Conservation (phyloP, 371 early-diverging fungal genomes). For the Mucor mucedo region DNA sequence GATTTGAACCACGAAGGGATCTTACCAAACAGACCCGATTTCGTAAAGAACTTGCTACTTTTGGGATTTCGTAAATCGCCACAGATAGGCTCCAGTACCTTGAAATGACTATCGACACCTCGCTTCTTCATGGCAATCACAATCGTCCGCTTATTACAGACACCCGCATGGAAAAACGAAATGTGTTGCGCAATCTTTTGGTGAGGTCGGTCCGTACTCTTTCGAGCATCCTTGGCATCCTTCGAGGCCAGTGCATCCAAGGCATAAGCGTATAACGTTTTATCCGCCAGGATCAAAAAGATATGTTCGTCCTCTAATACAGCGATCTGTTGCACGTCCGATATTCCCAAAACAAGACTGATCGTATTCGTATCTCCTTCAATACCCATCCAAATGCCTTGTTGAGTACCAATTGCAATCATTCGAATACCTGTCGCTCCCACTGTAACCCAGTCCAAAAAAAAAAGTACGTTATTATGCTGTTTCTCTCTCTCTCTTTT, state of each 20-base stretch:
- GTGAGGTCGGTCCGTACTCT: conserved; percentile 31
- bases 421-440: conserved; percentile 59
- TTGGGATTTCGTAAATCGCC: conserved; percentile 48
- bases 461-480: neutral
- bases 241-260: conserved; percentile 45
- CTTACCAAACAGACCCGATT: conserved; percentile 48
- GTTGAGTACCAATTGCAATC: conserved; percentile 82
- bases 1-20: conserved; percentile 50
- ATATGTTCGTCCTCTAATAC: conserved; percentile 46
- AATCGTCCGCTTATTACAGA: conserved; percentile 62
- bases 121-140: conserved; percentile 63
- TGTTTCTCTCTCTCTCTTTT: no score
- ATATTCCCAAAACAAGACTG: conserved; percentile 32
- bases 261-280: conserved; percentile 63
- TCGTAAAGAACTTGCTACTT: conserved; percentile 40
- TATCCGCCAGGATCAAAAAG: conserved; percentile 54
- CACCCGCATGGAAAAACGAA: conserved; percentile 77
- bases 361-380: conserved; percentile 49
- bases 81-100: conserved; percentile 45
- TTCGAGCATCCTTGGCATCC: conserved; percentile 24
- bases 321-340: conserved; percentile 47
- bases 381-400: conserved; percentile 69
- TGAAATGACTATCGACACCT: conserved; percentile 54
- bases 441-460: conserved; percentile 17
- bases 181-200: conserved; percentile 68